Base-by-base conservation (phyloP, 2,329 filamentous ascomycete species). In the Dactylellina parvicollis region DNA sequence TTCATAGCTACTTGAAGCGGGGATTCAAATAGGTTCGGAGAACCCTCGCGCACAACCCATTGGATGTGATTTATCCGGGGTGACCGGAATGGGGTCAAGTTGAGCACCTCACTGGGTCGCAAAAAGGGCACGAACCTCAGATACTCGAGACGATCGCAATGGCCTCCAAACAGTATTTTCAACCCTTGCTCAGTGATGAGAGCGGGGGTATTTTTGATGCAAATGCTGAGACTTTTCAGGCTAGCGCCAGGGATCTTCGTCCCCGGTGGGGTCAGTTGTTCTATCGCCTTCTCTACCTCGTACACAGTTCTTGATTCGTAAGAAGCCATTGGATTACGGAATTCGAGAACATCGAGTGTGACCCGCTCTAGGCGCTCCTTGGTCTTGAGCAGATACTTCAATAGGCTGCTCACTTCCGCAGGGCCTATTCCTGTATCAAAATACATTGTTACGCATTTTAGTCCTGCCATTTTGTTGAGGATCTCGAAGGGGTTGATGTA, bases 221-320 rank as follows among this genome's bases (percentile, higher is more conserved):
- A 65, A 5, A 73, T 16, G 14, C 60, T 73, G 10, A 73, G 16
- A n/a, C 42, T 20, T 5, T 24, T 46, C 7, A 73, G 28, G 22
- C 40, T 24, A 0, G 67, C 59, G 2, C 42, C 44, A 0, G 50
- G 46, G 14, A 14, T 10, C 7, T 3, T 49, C 0, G 32, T 12
- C 4, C 40, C 30, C 1, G 30, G 28, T 14, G 56, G 28, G 18
- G 49, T 62, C 4, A 62, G 20, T 0, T 18, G 18, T 1, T 42
- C 30, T 46, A 65, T 54, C 2, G 69, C 52, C 22, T 16, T 42
- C 4, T 30, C 34, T 1, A 59, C 26, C 9, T 66, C 34, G 40
- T 73, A 66, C 0, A 73, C 47, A 26, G 55, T 61, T 54, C 69
- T 56, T 2, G 69, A 38, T 18, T 73, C 69, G 47, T 66, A 73